Base-by-base conservation (phyloP, 306 rosid genomes). In the Fagus crenata region DNA sequence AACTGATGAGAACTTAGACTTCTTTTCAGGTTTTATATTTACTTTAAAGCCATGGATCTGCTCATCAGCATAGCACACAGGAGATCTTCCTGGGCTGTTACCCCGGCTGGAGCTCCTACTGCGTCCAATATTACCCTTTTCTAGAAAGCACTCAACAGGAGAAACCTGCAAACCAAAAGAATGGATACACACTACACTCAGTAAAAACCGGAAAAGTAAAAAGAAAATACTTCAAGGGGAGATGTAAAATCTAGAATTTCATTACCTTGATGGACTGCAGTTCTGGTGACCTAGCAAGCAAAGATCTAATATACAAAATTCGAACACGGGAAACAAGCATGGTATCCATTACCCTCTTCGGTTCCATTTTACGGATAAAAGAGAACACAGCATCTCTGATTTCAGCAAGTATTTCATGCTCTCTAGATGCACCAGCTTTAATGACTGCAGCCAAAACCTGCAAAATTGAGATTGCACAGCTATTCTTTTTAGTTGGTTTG, bases 321-420 rank as follows among this genome's bases (percentile, higher is more conserved):
- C 98, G 89, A 84, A 94, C 98, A 41, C 98, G 97, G 77, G 98
- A 94, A 83, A 94, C 92, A 77, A 92, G 97, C 98, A 94, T 94
- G 75, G 98, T 92, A 82, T 94, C 98, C 98, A 94, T 94, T 12
- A 92, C 98, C 81, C 96, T 85, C 87, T 89, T 90, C 11, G 97
- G 97, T 84, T 94, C 98, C 97, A 94, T 90, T 82, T 94, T 94
- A 77, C 95, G 89, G 17, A 94, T 84, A 80, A 94, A 94, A 69
- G 96, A 85, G 90, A 94, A 94, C 80, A 94, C 97, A 41, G 95
- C 89, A 85, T 92, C 96, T 84, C 95, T 87, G 58, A 94, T 94
- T 89, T 94, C 98, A 81, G 97, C 97, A 56, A 94, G 97, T 83
- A 94, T 94, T 85, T 92, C 98, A 86, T 94, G 98, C 83, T 94